Evolutionary conservation across 345 rosid species (phyloP), one percentile per base, ranked within the genome.

Genomic region (Kandelia obovata): DNA sequence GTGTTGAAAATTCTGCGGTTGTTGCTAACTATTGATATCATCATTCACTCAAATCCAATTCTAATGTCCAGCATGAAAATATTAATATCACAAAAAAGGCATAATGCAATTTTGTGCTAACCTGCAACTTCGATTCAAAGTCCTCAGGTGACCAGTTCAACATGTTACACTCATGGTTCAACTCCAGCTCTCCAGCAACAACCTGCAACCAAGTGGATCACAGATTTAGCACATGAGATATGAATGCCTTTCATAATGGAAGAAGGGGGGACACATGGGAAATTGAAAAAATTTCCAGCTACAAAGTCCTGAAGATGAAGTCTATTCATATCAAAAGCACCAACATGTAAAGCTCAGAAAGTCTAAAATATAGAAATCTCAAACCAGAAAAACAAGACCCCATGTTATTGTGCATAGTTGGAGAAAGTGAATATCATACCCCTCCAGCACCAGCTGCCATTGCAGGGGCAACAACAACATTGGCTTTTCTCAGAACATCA

Each of bases 401-500:
- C 39, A 32, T 32, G 19, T 30, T 64, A 66, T 56, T 5, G 35
- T 39, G 16, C 68, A 62, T 21, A 49, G 53, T 56, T 4, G 39
- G 35, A 55, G 61, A 57, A 75, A 13, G 46, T 39, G 59, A 84
- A 63, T 62, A 72, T 70, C 85, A 47, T 69, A 95, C 99, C 85
- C 96, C 98, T 80, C 99, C 99, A 66, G 99, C 96, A 77, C 98
- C 96, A 74, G 99, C 96, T 55, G 99, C 99, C 84, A 92, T 80
- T 57, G 98, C 92, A 79, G 99, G 99, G 75, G 96, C 99, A 52
- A 88, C 81, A 61, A 95, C 90, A 67, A 95, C 88, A 80, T 84
- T 90, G 46, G 96, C 92, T 76, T 92, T 92, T 76, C 87, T 88
- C 81, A 95, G 80, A 71, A 90, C 84, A 67, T 92, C 98, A 68